Percentiles rank a stretch among this genome's conserved stretches.
phyloP scores from a whole-genome alignment of 1,139 yeast genomes.

The Yamadazyma buinensis region DNA sequence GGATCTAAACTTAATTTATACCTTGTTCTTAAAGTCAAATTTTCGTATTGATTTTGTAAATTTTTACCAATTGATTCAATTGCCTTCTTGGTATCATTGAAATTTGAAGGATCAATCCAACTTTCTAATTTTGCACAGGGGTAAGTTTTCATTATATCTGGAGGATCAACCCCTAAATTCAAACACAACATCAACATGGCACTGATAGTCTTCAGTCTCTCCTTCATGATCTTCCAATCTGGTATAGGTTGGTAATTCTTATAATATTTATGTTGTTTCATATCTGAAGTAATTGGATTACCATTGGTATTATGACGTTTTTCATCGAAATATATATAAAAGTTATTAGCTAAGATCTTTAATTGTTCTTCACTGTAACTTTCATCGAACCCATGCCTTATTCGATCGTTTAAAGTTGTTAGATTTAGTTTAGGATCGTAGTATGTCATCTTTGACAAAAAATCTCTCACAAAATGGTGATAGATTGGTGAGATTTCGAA shows the following conservation, averaged over 20 bases:
- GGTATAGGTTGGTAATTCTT: slow-evolving; percentile 63
- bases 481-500: no score
- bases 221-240: slow-evolving; percentile 91
- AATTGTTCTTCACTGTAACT: slow-evolving; percentile 64
- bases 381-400: slow-evolving; percentile 80
- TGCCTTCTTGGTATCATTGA: slow-evolving; percentile 85
- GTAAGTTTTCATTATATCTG: slow-evolving; percentile 89
- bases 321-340: slow-evolving; percentile 79
- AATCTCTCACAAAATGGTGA: no score
- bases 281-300: slow-evolving; percentile 64
- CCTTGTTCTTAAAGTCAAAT: slow-evolving; percentile 79
- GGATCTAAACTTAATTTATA: slow-evolving; percentile 93
- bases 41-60: slow-evolving; percentile 84
- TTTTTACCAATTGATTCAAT: slow-evolving; percentile 88
- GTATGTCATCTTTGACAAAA: slow-evolving; percentile 1
- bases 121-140: slow-evolving; percentile 93
- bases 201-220: slow-evolving; percentile 89
- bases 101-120: slow-evolving; percentile 88
- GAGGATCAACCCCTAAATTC: slow-evolving; percentile 95
- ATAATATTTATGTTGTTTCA: slow-evolving; percentile 43
- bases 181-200: slow-evolving; percentile 90
- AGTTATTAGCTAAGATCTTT: slow-evolving; percentile 61
- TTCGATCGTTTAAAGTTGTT: slow-evolving; percentile 39
- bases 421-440: slow-evolving; percentile 1
- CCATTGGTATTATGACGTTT: slow-evolving; percentile 92